Percentiles rank a stretch among this genome's conserved stretches.
Conservation (phyloP, 176 grass and related monocot species). For the Lolium perenne region DNA sequence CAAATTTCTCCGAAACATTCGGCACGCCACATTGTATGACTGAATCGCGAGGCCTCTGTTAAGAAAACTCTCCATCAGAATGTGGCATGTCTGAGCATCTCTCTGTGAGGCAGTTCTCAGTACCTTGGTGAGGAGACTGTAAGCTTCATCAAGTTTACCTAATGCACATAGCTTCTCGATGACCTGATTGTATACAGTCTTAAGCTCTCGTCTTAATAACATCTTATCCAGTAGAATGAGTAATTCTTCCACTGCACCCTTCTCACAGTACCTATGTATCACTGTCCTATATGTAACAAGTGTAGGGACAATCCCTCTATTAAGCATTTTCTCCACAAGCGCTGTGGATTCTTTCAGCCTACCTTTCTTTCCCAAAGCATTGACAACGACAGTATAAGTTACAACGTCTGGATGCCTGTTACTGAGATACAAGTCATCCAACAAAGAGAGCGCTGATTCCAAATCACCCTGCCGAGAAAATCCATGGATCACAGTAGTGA, state of each 20-base stretch:
- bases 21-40: constrained; percentile 84
- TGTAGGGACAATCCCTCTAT: constrained; percentile 76
- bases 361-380: constrained; percentile 87
- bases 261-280: constrained; percentile 90
- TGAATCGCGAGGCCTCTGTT: constrained; percentile 57
- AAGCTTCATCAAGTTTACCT: constrained; percentile 75
- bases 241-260: constrained; percentile 72
- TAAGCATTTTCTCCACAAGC: constrained; percentile 87
- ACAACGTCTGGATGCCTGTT: constrained; percentile 91
- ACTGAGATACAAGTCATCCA: constrained; percentile 96
- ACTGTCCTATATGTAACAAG: constrained; percentile 91
- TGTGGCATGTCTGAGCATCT: constrained; percentile 76
- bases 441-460: constrained; percentile 78
- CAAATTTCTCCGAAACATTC: constrained; percentile 81
- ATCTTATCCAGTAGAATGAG: constrained; percentile 77
- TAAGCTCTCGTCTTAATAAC: constrained; percentile 65
- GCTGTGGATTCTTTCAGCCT: constrained; percentile 72
- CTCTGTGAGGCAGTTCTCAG: constrained; percentile 78
- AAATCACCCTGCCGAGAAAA: constrained; percentile 81
- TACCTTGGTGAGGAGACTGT: constrained; percentile 72
- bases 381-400: constrained; percentile 86
- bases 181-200: constrained; percentile 81
- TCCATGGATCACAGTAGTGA: constrained; percentile 95
- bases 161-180: constrained; percentile 87
- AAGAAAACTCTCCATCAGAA: constrained; percentile 83